Evolutionary conservation across 129 eudicot genomes (phyloP), one percentile per base, ranked within the genome.

Genomic region (Chrysanthemum makinoi): DNA sequence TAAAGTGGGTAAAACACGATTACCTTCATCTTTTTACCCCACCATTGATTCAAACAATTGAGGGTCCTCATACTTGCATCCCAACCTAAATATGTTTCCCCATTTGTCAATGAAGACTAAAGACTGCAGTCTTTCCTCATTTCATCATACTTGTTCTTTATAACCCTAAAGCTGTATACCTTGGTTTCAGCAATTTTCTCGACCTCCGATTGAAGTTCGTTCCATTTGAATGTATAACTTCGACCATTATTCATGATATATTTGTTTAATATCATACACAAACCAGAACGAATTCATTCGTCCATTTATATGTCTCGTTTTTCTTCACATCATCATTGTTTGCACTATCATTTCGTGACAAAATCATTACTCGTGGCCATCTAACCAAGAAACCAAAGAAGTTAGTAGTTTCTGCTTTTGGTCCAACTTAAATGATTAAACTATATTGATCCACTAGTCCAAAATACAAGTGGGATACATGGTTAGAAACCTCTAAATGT

Each of bases 71-170:
- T 56, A 56, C 24, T n/a, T 6, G 8, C 30, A 2, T 56, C 28
- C 44, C 65, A 60, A 24, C 65, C 65, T 22, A 24, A 26, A 60
- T n/a, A 7, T 9, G 65, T 60, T 22, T 24, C 65, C 15, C 65
- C 65, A 24, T 8, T 19, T 60, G 10, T 60, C 24, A 60, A 22
- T 10, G 65, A 24, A 35, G 20, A 24, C 44, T 18, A 60, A 3
- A 60, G 4, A 2, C 12, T 18, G 15, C 19, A 60, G 43, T 60
- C 65, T 24, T 22, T 60, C 13, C 16, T 22, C 65, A 60, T 22
- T 22, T 15, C 35, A 10, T 24, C 44, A 2, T 60, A 22, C 13
- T 60, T 60, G 8, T 60, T 60, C 39, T 24, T 60, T 24, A 24
- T 0, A 22, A 39, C 16, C 28, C 24, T 60, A 13, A 20, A 5